Evolutionary conservation across 805 yeast genomes (phyloP).

Genomic region (Diddensiella transvaalensis): DNA sequence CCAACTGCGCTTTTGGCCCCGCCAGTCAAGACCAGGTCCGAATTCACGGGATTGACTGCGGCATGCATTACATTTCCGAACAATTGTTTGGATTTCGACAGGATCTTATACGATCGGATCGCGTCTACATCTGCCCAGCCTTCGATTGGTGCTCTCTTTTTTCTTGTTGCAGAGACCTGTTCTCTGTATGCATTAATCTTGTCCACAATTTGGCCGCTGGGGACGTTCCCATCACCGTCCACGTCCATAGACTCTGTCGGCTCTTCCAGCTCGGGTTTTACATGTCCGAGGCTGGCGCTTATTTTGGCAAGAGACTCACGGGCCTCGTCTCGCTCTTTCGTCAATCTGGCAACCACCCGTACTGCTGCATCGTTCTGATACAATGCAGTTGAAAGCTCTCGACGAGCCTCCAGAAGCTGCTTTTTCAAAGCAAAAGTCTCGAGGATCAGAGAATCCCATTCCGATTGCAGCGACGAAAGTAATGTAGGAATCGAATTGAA

Average conservation of each 20-base stretch:
- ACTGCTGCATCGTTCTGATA: constrained; percentile 90
- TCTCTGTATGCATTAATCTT: constrained; percentile 10
- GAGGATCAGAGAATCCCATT: constrained; percentile 83
- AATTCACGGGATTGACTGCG: constrained; percentile 5
- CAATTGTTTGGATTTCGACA: constrained; percentile 21
- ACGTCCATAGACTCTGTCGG: constrained; percentile 7
- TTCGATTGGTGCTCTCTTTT: constrained; percentile 10
- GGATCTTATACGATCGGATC: constrained; percentile 5
- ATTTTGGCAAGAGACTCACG: constrained; percentile 59
- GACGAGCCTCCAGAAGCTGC: constrained; percentile 60
- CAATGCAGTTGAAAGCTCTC: constrained; percentile 71
- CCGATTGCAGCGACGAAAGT: constrained; percentile 72
- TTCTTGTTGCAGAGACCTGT: constrained; percentile 16
- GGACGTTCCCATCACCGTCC: neutral
- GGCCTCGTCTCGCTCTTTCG: constrained; percentile 75
- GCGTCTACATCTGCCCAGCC: constrained; percentile 11
- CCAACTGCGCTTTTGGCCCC: constrained; percentile 23
- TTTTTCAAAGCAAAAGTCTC: constrained; percentile 76
- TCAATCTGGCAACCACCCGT: constrained; percentile 71
- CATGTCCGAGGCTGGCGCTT: constrained; percentile 23
- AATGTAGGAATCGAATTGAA: constrained; percentile 73
- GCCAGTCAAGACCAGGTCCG: constrained; percentile 16
- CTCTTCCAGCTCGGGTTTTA: constrained; percentile 6
- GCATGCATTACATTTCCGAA: constrained; percentile 14
- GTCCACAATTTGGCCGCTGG: neutral